A percentile compares a stretch with the other conserved stretches of the same genome.
Conservation (phyloP, 2,329 filamentous ascomycete species). For the Fusarium tupiense region DNA sequence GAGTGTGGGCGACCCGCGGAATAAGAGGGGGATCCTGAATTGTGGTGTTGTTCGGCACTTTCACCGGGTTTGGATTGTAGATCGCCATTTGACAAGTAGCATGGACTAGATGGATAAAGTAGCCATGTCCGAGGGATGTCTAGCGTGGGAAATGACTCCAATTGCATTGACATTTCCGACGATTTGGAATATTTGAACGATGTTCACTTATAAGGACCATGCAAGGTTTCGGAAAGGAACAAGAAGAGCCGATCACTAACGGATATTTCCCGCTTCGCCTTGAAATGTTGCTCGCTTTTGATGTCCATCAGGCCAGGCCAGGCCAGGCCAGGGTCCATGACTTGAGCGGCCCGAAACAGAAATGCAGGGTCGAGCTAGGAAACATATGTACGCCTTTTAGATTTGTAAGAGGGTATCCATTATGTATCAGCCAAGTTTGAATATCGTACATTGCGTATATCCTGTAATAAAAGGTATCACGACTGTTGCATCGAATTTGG, state of each 20-base stretch:
- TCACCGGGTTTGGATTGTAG: conserved; percentile 14
- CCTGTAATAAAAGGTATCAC: conserved; percentile 4
- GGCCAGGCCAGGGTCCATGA: background rate
- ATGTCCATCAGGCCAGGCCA: background rate
- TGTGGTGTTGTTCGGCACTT: conserved; percentile 26
- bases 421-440: background rate
- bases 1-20: conserved; percentile 19
- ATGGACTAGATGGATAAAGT: background rate
- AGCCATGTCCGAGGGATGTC: conserved; percentile 5
- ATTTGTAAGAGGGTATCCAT: background rate
- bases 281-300: background rate
- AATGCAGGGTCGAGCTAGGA: background rate
- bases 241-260: background rate
- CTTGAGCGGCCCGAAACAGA: background rate
- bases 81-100: conserved; percentile 1
- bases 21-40: conserved; percentile 24
- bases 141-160: conserved; percentile 11
- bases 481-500: conserved; percentile 36
- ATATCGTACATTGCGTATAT: background rate
- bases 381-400: background rate
- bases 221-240: background rate
- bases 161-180: background rate
- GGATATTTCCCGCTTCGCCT: background rate
- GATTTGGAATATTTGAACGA: background rate
- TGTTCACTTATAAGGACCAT: background rate